Percentiles rank a stretch among this genome's conserved stretches.
Conservation (phyloP, 805 yeast genomes). For the Crinitomyces ghanaensis region DNA sequence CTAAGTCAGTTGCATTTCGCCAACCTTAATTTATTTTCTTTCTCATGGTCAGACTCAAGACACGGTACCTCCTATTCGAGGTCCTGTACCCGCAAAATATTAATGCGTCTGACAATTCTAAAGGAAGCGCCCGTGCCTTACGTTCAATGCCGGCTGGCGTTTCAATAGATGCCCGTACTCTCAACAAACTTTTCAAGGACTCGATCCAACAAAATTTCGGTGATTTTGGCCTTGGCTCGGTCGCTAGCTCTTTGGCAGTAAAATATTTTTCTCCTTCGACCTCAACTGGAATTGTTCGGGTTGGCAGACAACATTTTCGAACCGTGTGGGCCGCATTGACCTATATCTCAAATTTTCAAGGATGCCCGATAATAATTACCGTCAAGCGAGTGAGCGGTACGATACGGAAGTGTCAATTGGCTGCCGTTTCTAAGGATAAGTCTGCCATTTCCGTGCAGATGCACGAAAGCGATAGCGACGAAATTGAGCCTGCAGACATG, state of each 20-base stretch:
- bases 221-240: slow-evolving; percentile 60
- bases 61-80: slow-evolving; percentile 76
- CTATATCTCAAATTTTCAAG: slow-evolving; percentile 35
- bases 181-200: slow-evolving; percentile 43
- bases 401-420: slow-evolving; percentile 69
- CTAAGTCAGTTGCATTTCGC: too few species aligned
- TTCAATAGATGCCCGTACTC: slow-evolving; percentile 35
- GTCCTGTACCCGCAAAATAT: slow-evolving; percentile 45
- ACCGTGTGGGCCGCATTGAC: slow-evolving; percentile 55
- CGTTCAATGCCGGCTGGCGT: slow-evolving; percentile 15
- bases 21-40: too few species aligned
- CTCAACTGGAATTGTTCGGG: slow-evolving; percentile 73
- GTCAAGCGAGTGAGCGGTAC: slow-evolving; percentile 75
- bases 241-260: slow-evolving; percentile 46
- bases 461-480: background rate
- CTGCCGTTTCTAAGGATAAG: slow-evolving; percentile 38
- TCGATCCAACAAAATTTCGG: slow-evolving; percentile 61
- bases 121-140: slow-evolving; percentile 6
- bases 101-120: slow-evolving; percentile 1
- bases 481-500: background rate
- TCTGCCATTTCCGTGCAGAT: slow-evolving; percentile 4
- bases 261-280: slow-evolving; percentile 77
- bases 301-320: slow-evolving; percentile 53
- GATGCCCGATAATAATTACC: slow-evolving; percentile 39
- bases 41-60: slow-evolving; percentile 83